phyloP scores from a whole-genome alignment of 2,329 filamentous ascomycete species.

The Teratosphaeria pseudoeucalypti region DNA sequence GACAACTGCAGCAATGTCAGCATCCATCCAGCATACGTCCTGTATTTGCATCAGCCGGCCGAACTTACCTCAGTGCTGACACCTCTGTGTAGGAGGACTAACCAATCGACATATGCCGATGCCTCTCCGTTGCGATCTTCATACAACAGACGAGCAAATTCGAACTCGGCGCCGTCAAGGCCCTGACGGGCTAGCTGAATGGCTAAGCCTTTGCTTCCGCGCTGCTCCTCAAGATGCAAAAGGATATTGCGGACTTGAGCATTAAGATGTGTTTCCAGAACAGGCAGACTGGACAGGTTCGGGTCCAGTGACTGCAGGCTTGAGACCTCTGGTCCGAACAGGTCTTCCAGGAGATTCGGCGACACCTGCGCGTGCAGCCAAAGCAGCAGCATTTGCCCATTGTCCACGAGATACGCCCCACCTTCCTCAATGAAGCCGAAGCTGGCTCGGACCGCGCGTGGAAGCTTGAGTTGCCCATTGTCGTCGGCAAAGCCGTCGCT shows the following conservation, averaged over 20 bases:
- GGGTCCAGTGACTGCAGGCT: conserved; percentile 69
- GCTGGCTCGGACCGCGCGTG: conserved; percentile 66
- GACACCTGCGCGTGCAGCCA: conserved; percentile 92
- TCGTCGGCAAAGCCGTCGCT: conserved; percentile 90
- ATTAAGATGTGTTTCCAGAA: conserved; percentile 84
- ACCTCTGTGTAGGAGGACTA: conserved; percentile 86
- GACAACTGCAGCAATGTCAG: conserved; percentile 18
- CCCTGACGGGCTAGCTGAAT: conserved; percentile 88
- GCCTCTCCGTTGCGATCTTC: conserved; percentile 97
- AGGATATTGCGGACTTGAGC: conserved; percentile 90
- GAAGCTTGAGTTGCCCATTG: conserved; percentile 78
- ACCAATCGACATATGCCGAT: conserved; percentile 96
- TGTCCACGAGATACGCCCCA: conserved; percentile 89
- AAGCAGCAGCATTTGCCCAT: conserved; percentile 80
- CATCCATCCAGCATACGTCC: not conserved
- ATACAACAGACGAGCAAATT: conserved; percentile 82
- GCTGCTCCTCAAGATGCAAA: conserved; percentile 68
- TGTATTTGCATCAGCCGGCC: not conserved
- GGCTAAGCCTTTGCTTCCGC: conserved; percentile 78
- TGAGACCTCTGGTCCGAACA: conserved; percentile 70
- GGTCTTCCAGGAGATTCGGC: conserved; percentile 77
- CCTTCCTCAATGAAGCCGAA: conserved; percentile 86
- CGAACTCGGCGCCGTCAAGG: conserved; percentile 88
- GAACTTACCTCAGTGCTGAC: conserved; percentile 67
- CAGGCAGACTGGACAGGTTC: conserved; percentile 66